These are phyloP conservation scores for Prunus kanzakura DNA, from an alignment of 306 rosid genomes.

Conservation along the genomic window DNA sequence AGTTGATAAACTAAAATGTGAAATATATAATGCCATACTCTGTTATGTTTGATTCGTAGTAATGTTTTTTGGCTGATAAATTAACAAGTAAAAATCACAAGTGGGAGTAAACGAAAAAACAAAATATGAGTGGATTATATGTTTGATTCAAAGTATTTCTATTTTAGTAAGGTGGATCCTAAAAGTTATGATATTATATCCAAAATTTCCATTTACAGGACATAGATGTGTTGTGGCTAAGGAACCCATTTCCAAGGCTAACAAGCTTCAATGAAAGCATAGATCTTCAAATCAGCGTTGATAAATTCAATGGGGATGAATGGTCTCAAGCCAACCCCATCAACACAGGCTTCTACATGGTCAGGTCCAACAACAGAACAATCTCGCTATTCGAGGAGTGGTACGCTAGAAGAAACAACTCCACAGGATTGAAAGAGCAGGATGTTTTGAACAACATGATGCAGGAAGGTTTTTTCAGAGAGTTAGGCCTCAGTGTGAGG, in stretches of 20 bases:
- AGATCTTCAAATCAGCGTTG: conserved; percentile 35
- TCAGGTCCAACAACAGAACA: conserved; percentile 35
- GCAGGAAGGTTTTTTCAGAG: conserved; percentile 7
- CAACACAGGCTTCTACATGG: conserved; percentile 42
- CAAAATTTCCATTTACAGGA: conserved; percentile 20
- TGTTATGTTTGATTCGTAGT: too few species aligned
- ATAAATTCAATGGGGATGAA: conserved; percentile 22
- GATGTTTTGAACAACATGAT: conserved; percentile 24
- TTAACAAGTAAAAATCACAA: too few species aligned
- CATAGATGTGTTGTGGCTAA: conserved; percentile 37
- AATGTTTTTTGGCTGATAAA: too few species aligned
- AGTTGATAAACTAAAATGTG: too few species aligned
- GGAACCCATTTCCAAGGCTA: conserved; percentile 36
- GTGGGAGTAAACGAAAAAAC: too few species aligned
- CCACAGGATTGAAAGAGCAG: conserved; percentile 24
- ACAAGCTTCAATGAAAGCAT: conserved; percentile 16
- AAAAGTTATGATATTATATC: too few species aligned
- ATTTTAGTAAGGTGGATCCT: too few species aligned
- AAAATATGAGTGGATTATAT: too few species aligned
- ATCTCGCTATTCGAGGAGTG: conserved; percentile 28
- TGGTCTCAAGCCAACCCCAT: conserved; percentile 24
- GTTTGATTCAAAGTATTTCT: too few species aligned
- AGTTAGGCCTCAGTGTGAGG: conserved; percentile 11
- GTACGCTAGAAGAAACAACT: conserved; percentile 20
- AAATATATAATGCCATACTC: too few species aligned